Percentiles rank a stretch among this genome's conserved stretches.
These are phyloP conservation scores for Thelonectria blattea DNA, from an alignment of 2,329 filamentous ascomycete species.

Conservation along the genomic window DNA sequence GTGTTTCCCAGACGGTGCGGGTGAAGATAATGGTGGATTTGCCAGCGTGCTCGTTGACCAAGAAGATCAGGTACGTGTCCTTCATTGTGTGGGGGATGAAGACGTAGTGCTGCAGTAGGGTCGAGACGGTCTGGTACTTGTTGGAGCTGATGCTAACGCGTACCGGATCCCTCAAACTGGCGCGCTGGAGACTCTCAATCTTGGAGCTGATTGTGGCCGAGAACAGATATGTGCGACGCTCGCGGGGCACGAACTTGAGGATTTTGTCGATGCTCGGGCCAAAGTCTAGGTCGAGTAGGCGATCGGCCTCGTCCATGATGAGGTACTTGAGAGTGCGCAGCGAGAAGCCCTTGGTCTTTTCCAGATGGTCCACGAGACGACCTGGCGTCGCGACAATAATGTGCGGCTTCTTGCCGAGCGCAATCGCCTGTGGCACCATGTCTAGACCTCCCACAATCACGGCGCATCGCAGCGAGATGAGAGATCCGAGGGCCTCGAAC, in stretches of 20 bases:
- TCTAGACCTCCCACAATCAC: slow-evolving; percentile 94
- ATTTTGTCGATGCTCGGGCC: slow-evolving; percentile 93
- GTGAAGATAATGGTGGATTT: slow-evolving; percentile 90
- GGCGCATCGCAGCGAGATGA: slow-evolving; percentile 86
- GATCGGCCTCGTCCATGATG: slow-evolving; percentile 94
- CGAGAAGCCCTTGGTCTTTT: slow-evolving; percentile 96
- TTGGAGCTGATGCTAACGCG: slow-evolving; percentile 80
- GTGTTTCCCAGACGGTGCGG: slow-evolving; percentile 88
- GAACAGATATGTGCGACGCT: slow-evolving; percentile 85
- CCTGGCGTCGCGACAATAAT: slow-evolving; percentile 92
- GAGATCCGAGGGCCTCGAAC: slow-evolving; percentile 84
- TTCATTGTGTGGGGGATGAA: slow-evolving; percentile 89
- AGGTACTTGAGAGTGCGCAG: slow-evolving; percentile 82
- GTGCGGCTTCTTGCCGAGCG: slow-evolving; percentile 94
- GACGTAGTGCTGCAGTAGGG: slow-evolving; percentile 83
- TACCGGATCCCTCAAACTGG: slow-evolving; percentile 83
- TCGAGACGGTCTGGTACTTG: slow-evolving; percentile 91
- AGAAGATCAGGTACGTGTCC: slow-evolving; percentile 85
- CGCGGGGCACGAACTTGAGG: slow-evolving; percentile 82
- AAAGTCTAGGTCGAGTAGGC: slow-evolving; percentile 92
- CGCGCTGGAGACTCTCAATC: slow-evolving; percentile 89
- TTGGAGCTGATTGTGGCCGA: slow-evolving; percentile 94
- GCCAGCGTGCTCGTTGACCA: slow-evolving; percentile 87
- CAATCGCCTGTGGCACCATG: slow-evolving; percentile 90
- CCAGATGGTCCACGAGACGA: slow-evolving; percentile 86